Conservation (phyloP, 306 rosid genomes). For the Inga oerstediana region DNA sequence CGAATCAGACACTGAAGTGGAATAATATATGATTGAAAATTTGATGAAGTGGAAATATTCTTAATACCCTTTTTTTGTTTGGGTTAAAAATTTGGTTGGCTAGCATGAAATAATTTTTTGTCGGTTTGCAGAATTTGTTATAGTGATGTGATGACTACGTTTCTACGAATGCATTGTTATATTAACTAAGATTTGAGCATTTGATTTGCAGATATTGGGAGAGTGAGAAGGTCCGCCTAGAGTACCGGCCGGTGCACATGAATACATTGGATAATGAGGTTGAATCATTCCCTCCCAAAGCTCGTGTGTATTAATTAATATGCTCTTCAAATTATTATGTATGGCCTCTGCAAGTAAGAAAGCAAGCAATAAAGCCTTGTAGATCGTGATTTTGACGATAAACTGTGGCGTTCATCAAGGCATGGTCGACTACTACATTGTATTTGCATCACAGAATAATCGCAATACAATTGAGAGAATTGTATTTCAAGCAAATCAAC, state of each 20-base stretch:
- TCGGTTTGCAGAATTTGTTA: not conserved
- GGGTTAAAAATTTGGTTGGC: not conserved
- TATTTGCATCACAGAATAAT: conserved; percentile 30
- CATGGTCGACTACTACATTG: conserved; percentile 26
- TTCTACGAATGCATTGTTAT: no score
- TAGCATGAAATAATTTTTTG: not conserved
- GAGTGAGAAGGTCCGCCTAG: conserved; percentile 71
- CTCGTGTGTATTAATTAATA: conserved; percentile 87
- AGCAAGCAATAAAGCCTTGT: conserved; percentile 40
- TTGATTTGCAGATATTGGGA: conserved; percentile 82
- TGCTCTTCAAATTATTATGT: conserved; percentile 13
- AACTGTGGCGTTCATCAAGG: conserved; percentile 42
- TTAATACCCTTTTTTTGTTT: not conserved
- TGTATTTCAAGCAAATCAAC: not conserved
- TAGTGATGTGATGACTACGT: not conserved
- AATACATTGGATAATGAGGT: conserved; percentile 86
- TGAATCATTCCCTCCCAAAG: conserved; percentile 92
- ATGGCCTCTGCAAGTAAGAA: conserved; percentile 28
- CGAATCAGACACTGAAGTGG: not conserved
- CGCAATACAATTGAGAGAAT: not conserved
- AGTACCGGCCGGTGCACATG: conserved; percentile 93
- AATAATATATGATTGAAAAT: not conserved
- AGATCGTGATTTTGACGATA: conserved; percentile 39
- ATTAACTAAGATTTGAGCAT: conserved; percentile 23
- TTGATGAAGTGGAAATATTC: not conserved